Evolutionary conservation across 345 rosid species (phyloP).

Genomic region (Acer yangbiense): DNA sequence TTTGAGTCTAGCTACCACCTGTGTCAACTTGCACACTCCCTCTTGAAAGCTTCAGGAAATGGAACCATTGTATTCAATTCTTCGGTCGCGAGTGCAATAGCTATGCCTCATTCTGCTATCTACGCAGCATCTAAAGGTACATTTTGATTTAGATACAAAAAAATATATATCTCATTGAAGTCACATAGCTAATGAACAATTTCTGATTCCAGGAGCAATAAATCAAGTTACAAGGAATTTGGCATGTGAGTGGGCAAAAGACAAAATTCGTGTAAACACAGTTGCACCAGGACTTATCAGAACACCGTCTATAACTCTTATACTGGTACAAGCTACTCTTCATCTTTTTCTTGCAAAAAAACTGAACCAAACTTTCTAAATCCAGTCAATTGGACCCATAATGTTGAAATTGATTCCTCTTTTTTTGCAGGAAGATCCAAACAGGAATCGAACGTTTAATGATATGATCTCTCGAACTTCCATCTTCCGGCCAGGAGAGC

Average conservation of each 20-base stretch:
- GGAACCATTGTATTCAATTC: conserved; percentile 51
- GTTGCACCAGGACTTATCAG: conserved; percentile 47
- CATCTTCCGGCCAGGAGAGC: conserved; percentile 38
- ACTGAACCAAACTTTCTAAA: too few relatives aligned
- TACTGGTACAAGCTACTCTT: neutral
- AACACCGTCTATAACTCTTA: conserved; percentile 26
- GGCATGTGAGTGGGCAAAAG: conserved; percentile 58
- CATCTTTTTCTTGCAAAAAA: too few relatives aligned
- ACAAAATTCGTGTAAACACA: conserved; percentile 42
- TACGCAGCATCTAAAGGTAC: conserved; percentile 52
- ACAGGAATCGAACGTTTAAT: neutral
- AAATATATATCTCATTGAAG: neutral
- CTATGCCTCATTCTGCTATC: conserved; percentile 25
- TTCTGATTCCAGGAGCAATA: conserved; percentile 26
- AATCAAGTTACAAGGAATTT: conserved; percentile 47
- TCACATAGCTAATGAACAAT: neutral
- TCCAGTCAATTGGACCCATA: neutral
- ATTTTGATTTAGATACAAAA: neutral
- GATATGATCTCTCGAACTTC: conserved; percentile 31
- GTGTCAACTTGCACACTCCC: conserved; percentile 51
- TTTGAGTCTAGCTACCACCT: conserved; percentile 49
- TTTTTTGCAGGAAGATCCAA: neutral
- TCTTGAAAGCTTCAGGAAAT: conserved; percentile 47
- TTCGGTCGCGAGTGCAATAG: conserved; percentile 37
- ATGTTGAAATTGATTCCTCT: neutral